Evolutionary conservation across 306 rosid genomes (phyloP).

Genomic region (Gastrolobium villosum): DNA sequence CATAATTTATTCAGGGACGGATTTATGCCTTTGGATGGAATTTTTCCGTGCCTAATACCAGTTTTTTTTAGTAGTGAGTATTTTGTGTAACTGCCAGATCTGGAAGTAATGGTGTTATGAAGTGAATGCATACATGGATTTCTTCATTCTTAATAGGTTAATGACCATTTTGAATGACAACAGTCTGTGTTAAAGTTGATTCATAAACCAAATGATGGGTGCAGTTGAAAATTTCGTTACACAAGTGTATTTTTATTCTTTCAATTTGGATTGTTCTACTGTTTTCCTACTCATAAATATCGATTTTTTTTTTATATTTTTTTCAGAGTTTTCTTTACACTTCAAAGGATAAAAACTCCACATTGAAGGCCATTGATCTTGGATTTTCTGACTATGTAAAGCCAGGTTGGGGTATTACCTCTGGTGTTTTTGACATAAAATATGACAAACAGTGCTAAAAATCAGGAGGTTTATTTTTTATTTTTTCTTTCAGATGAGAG

Average conservation of each 20-base stretch:
- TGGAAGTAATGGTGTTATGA: background rate
- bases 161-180: slow-evolving; percentile 5
- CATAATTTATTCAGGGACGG: too few relatives aligned
- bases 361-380: slow-evolving; percentile 78
- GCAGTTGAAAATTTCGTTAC: background rate
- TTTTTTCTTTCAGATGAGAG: slow-evolving; percentile 76
- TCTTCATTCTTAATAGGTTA: slow-evolving; percentile 26
- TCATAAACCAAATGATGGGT: background rate
- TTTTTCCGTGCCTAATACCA: too few relatives aligned
- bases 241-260: slow-evolving; percentile 14
- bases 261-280: slow-evolving; percentile 14
- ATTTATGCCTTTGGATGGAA: too few relatives aligned
- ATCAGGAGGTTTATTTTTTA: too few relatives aligned
- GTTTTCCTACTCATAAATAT: slow-evolving; percentile 29
- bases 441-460: slow-evolving; percentile 24
- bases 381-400: slow-evolving; percentile 90
- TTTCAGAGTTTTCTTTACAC: slow-evolving; percentile 83
- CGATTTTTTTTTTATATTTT: slow-evolving; percentile 52
- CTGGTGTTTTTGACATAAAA: background rate
- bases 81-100: background rate
- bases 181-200: too few relatives aligned
- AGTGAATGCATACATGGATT: background rate
- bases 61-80: background rate
- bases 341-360: slow-evolving; percentile 68
- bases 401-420: slow-evolving; percentile 64